Evolutionary conservation across 2,329 filamentous ascomycete genomes (phyloP).

Genomic region (Neofusicoccum umdonicola): DNA sequence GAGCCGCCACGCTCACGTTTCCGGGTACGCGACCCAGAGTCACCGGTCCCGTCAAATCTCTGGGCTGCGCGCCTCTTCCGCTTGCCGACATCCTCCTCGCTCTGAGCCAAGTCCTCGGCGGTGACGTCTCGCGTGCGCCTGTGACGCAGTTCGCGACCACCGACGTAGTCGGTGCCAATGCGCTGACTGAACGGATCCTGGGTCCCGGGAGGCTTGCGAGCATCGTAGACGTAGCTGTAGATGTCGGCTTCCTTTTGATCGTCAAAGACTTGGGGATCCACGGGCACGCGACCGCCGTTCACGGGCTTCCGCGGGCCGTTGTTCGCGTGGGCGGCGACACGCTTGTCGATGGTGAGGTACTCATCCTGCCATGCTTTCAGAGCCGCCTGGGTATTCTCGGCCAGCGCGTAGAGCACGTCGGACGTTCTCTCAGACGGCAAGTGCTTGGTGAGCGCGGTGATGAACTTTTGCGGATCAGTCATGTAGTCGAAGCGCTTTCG

Average conservation of each 20-base stretch:
- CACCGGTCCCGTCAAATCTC: constrained; percentile 34
- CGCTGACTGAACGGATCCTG: constrained; percentile 59
- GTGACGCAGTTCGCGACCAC: constrained; percentile 47
- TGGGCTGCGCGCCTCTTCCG: constrained; percentile 34
- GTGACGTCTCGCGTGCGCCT: constrained; percentile 38
- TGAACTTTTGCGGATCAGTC: constrained; percentile 42
- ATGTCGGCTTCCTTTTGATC: constrained; percentile 61
- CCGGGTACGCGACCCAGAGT: constrained; percentile 13
- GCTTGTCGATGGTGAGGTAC: constrained; percentile 54
- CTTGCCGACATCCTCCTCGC: constrained; percentile 36
- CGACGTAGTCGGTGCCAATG: constrained; percentile 43
- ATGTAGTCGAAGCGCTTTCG: constrained; percentile 42
- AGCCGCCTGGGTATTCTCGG: constrained; percentile 52
- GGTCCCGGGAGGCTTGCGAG: constrained; percentile 48
- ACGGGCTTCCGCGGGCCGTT: constrained; percentile 50
- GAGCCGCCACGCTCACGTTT: constrained; percentile 24
- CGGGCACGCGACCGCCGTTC: constrained; percentile 47
- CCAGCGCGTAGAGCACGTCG: constrained; percentile 55
- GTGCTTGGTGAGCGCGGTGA: constrained; percentile 44
- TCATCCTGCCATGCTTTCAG: constrained; percentile 59
- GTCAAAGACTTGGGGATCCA: constrained; percentile 51
- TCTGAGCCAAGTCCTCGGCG: constrained; percentile 27
- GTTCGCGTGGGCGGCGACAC: constrained; percentile 27
- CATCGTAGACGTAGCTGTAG: constrained; percentile 59
- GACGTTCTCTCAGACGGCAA: constrained; percentile 44